Evolutionary conservation across 2,329 filamentous ascomycete genomes (phyloP).

Genomic region (Tolypocladium guangdongense): DNA sequence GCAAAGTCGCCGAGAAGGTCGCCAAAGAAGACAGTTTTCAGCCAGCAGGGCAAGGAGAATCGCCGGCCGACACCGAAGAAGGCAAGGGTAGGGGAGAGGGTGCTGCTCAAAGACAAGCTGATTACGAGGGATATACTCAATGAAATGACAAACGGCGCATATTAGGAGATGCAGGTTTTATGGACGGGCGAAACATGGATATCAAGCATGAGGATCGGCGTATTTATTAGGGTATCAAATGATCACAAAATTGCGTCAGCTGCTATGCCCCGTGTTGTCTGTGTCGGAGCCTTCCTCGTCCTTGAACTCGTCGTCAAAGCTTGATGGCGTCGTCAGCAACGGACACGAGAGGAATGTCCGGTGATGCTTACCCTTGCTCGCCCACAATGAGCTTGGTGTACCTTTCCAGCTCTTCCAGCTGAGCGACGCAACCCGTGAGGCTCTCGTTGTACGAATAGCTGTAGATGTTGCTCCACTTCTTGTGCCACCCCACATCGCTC

Average conservation of each 20-base stretch:
- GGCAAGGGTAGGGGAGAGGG: conserved; percentile 47
- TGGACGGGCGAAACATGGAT: background rate
- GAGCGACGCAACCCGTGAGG: conserved; percentile 41
- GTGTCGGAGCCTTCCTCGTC: conserved; percentile 12
- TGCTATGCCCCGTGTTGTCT: background rate
- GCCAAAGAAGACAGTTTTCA: conserved; percentile 7
- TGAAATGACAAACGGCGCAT: conserved; percentile 44
- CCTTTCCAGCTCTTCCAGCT: conserved; percentile 42
- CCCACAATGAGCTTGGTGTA: conserved; percentile 49
- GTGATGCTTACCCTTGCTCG: conserved; percentile 31
- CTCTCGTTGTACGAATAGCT: conserved; percentile 43
- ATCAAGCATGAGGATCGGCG: conserved; percentile 1
- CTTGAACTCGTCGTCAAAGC: conserved; percentile 22
- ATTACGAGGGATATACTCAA: conserved; percentile 71
- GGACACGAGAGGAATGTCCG: background rate
- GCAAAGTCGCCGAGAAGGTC: conserved; percentile 18
- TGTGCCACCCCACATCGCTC: conserved; percentile 19
- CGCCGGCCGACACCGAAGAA: conserved; percentile 38
- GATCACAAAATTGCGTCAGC: background rate
- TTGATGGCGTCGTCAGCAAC: conserved; percentile 6
- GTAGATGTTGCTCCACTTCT: conserved; percentile 46
- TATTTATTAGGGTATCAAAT: conserved; percentile 6
- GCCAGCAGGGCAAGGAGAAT: conserved; percentile 31
- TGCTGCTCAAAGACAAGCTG: conserved; percentile 53
- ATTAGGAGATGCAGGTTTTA: conserved; percentile 5